These are phyloP conservation scores for Blastocladiella emersonii DNA, from an alignment of 371 early-diverging fungal genomes.

Conservation along the genomic window DNA sequence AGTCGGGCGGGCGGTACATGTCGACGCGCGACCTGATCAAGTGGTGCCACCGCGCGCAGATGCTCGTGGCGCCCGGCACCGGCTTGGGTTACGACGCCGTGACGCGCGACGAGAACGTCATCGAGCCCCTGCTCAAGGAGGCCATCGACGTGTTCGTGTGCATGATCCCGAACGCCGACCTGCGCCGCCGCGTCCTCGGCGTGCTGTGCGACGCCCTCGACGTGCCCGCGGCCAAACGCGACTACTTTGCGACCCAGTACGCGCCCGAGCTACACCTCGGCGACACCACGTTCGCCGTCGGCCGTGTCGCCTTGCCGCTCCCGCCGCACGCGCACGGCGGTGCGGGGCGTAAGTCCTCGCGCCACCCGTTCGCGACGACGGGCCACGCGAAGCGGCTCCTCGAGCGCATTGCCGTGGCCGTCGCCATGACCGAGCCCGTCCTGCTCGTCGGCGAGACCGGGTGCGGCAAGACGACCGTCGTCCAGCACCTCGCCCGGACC, in stretches of 20 bases:
- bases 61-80: slow-evolving; percentile 19
- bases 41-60: slow-evolving; percentile 62
- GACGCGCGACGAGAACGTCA: slow-evolving; percentile 3
- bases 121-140: slow-evolving; percentile 36
- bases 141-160: slow-evolving; percentile 78
- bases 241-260: slow-evolving; percentile 55
- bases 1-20: slow-evolving; percentile 28
- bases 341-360: slow-evolving; percentile 8
- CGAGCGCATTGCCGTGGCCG: slow-evolving; percentile 71
- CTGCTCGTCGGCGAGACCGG: slow-evolving; percentile 98
- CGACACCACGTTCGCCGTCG: slow-evolving; percentile 38
- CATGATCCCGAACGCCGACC: slow-evolving; percentile 56
- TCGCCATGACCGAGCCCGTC: slow-evolving; percentile 65
- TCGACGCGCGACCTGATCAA: slow-evolving; percentile 66
- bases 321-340: slow-evolving; percentile 5
- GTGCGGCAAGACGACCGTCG: slow-evolving; percentile 97
- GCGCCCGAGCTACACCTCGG: slow-evolving; percentile 42
- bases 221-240: slow-evolving; percentile 52
- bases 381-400: slow-evolving; percentile 57
- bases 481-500: slow-evolving; percentile 85
- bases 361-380: slow-evolving; percentile 27
- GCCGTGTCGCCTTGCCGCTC: slow-evolving; percentile 48
- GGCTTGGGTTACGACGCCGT: not conserved
- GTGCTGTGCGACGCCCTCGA: slow-evolving; percentile 56
- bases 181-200: slow-evolving; percentile 44